phyloP scores from a whole-genome alignment of 2,329 filamentous ascomycete genomes.

The Phyllosticta paracitricarpa region DNA sequence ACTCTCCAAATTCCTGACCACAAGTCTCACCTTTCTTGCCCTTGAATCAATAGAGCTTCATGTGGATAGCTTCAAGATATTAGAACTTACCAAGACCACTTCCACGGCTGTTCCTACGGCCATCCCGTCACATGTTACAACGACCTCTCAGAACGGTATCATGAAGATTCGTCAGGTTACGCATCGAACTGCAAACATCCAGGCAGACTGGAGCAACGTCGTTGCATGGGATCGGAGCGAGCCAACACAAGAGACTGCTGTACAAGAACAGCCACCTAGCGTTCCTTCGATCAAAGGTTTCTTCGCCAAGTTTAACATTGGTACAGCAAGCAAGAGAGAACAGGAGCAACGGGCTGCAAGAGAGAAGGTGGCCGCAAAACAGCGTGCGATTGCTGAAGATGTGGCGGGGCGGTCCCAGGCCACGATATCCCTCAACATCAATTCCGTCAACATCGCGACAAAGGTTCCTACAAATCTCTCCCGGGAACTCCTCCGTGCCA shows the following conservation, averaged over 20 bases:
- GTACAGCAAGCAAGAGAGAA: conserved; percentile 39
- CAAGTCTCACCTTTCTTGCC: conserved; percentile 90
- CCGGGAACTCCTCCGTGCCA: conserved; percentile 83
- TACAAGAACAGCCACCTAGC: not conserved
- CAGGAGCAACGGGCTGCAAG: conserved; percentile 52
- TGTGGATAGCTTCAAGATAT: conserved; percentile 76
- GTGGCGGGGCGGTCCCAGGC: conserved; percentile 61
- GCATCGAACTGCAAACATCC: conserved; percentile 81
- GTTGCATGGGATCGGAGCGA: conserved; percentile 64
- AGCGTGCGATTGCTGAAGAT: conserved; percentile 42
- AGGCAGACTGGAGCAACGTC: conserved; percentile 79
- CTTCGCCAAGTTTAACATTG: conserved; percentile 27
- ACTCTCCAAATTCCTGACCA: conserved; percentile 84
- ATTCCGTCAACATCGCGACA: conserved; percentile 71
- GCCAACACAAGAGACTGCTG: not conserved
- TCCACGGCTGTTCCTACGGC: conserved; percentile 64
- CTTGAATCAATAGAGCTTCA: conserved; percentile 80
- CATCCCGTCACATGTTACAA: conserved; percentile 70
- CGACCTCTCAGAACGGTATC: conserved; percentile 72
- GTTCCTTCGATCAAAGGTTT: conserved; percentile 24
- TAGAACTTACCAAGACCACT: conserved; percentile 72
- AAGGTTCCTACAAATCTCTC: conserved; percentile 64
- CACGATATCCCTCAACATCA: conserved; percentile 81
- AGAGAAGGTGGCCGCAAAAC: conserved; percentile 19
- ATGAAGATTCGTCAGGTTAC: conserved; percentile 81